phyloP scores from a whole-genome alignment of 2,329 filamentous ascomycete genomes.

The Verticillium zaregamsianum region DNA sequence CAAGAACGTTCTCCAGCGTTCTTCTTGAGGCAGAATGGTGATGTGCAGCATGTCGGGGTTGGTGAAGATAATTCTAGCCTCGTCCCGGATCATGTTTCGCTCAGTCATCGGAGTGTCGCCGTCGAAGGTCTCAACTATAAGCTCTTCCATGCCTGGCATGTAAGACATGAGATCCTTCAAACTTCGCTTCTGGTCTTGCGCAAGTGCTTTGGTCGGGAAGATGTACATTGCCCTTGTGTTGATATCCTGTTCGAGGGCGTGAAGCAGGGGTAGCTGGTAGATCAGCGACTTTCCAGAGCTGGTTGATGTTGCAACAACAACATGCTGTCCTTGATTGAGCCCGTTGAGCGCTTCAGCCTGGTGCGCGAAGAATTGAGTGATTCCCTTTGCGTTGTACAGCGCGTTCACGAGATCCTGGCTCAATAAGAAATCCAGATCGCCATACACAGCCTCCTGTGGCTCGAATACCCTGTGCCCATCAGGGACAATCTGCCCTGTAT shows the following conservation, averaged over 20 bases:
- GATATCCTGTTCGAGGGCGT: slow-evolving; percentile 74
- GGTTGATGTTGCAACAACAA: slow-evolving; percentile 91
- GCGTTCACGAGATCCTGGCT: slow-evolving; percentile 95
- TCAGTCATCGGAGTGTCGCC: slow-evolving; percentile 85
- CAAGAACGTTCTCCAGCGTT: slow-evolving; percentile 83
- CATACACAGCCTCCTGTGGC: slow-evolving; percentile 74
- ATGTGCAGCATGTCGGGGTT: slow-evolving; percentile 98
- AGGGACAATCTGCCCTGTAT: slow-evolving; percentile 86
- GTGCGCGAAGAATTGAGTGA: slow-evolving; percentile 83
- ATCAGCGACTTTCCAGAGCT: slow-evolving; percentile 98
- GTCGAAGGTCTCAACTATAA: slow-evolving; percentile 89
- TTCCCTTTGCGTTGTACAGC: slow-evolving; percentile 84
- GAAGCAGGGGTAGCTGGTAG: slow-evolving; percentile 88
- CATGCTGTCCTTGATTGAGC: slow-evolving; percentile 74
- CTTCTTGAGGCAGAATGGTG: slow-evolving; percentile 88
- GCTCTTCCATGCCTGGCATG: slow-evolving; percentile 70
- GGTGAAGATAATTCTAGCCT: slow-evolving; percentile 90
- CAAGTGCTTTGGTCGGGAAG: slow-evolving; percentile 93
- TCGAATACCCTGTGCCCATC: slow-evolving; percentile 91
- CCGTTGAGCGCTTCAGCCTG: slow-evolving; percentile 92
- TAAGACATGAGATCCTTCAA: slow-evolving; percentile 79
- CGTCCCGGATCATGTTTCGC: slow-evolving; percentile 76
- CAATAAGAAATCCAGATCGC: slow-evolving; percentile 78
- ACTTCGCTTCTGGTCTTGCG: slow-evolving; percentile 88
- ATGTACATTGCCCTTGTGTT: slow-evolving; percentile 91